Base-by-base conservation (phyloP, 306 rosid species). In the Medicago arabica region DNA sequence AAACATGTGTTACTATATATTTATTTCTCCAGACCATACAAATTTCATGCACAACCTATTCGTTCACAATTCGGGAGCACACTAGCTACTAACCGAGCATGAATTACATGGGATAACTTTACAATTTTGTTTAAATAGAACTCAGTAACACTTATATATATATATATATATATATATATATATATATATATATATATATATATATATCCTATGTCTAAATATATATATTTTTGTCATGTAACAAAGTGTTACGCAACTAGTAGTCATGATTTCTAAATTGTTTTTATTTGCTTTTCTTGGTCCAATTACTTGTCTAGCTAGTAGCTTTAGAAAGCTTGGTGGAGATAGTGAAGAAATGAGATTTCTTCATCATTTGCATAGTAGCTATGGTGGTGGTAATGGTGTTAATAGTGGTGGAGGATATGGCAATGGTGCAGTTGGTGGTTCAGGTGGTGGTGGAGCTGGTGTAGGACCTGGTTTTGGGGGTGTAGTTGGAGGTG, bases 311-410 rank as follows among this genome's bases (percentile, higher is more conserved):
- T 47, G 82, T 64, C 53, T 69, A 8, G 46, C 71, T 34, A 51
- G 71, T n/a, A 55, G 46, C 53, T 81, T 85, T 25, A 82, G 88
- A 72, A 78, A 75, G 68, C 66, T 86, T 34, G 81, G 79, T 40
- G 72, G 46, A 73, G 10, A 70, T 74, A 74, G 55, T 14, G 71
- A 64, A 21, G 62, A 80, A 46, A 88, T 71, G 74, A 14, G 71
- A 40, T 4, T 72, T 58, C 57, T 68, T 46, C 81, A 41, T 66
- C 68, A 40, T 72, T 63, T 83, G 50, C 87, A 83, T 54, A 70
- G 71, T 54, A 70, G 71, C 31, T 78, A 28, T 64, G 86, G 85
- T 54, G 82, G 18, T 25, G 16, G 46, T 60, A 14, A 17, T 36
- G 13, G 1, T 2, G 9, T 4, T 50, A 66, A 19, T 18, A 53